A percentile compares a stretch with the other conserved stretches of the same genome.
Evolutionary conservation across 345 rosid species (phyloP).

Genomic region (Passiflora organensis): DNA sequence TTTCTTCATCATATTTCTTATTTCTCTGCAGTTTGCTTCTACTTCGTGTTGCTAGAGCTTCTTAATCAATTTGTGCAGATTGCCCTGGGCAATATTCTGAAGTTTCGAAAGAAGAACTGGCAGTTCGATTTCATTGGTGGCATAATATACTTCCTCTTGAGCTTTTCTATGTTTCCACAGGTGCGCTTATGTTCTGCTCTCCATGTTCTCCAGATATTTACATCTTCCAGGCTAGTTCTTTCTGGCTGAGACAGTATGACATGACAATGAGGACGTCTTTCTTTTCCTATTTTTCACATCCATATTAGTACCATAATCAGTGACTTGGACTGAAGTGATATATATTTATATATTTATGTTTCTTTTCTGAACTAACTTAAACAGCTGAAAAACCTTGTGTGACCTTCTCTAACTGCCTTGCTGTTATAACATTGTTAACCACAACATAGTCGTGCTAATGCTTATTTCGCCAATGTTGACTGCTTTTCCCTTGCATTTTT

Average conservation of each 20-base stretch:
- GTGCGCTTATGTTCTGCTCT: constrained; percentile 35
- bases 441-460: not conserved
- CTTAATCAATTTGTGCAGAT: constrained; percentile 49
- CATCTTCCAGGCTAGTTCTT: not conserved
- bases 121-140: constrained; percentile 99
- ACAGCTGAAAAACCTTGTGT: no score
- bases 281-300: not conserved
- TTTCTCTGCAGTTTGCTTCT: not conserved
- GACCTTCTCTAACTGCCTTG: no score
- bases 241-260: constrained; percentile 5
- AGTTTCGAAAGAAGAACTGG: constrained; percentile 98
- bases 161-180: constrained; percentile 91
- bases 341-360: no score
- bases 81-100: constrained; percentile 97
- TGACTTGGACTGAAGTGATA: no score
- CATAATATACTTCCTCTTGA: constrained; percentile 82
- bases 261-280: no score
- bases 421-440: no score
- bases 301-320: no score
- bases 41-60: constrained; percentile 2
- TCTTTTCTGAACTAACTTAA: no score
- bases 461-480: constrained; percentile 4
- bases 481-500: constrained; percentile 26
- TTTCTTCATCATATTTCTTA: constrained; percentile 1
- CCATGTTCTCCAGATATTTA: constrained; percentile 2